These are phyloP conservation scores for Closterium sp. DNA, from an alignment of 139 green algal genomes.

Conservation along the genomic window DNA sequence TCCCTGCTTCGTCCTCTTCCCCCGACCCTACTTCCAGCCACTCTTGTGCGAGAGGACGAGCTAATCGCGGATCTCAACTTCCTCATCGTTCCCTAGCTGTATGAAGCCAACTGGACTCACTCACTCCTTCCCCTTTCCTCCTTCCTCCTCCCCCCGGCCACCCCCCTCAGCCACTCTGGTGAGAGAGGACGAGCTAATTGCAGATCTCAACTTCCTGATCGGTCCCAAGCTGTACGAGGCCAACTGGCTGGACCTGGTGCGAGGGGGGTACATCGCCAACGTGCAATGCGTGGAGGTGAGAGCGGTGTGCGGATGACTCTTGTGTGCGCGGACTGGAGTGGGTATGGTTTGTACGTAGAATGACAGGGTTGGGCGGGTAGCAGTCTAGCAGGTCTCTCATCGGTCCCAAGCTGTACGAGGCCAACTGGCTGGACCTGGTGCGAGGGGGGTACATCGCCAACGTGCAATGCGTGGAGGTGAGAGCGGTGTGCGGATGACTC, in stretches of 20 bases:
- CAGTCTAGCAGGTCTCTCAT: constrained; percentile 95
- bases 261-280: constrained; percentile 94
- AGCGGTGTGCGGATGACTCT: background rate
- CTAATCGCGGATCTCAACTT: constrained; percentile 94
- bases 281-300: constrained; percentile 89
- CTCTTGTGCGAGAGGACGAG: constrained; percentile 79
- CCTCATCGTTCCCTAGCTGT: constrained; percentile 97
- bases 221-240: constrained; percentile 98
- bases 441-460: constrained; percentile 94
- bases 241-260: constrained; percentile 98
- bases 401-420: constrained; percentile 97
- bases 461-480: constrained; percentile 89
- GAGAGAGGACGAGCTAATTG: constrained; percentile 83
- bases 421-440: constrained; percentile 98
- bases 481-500: too few species aligned
- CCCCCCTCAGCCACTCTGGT: constrained; percentile 77
- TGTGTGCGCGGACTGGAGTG: too few species aligned
- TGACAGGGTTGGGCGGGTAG: too few species aligned
- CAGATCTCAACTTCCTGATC: constrained; percentile 99
- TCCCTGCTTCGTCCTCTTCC: background rate
- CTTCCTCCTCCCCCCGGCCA: too few species aligned
- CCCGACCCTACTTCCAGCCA: background rate
- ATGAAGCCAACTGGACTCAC: constrained; percentile 94
- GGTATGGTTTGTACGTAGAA: too few species aligned
- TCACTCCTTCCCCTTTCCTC: background rate